Percentiles rank a stretch among this genome's conserved stretches.
Conservation (phyloP, 768 basidiomycete genomes). For the Lentinula edodes region DNA sequence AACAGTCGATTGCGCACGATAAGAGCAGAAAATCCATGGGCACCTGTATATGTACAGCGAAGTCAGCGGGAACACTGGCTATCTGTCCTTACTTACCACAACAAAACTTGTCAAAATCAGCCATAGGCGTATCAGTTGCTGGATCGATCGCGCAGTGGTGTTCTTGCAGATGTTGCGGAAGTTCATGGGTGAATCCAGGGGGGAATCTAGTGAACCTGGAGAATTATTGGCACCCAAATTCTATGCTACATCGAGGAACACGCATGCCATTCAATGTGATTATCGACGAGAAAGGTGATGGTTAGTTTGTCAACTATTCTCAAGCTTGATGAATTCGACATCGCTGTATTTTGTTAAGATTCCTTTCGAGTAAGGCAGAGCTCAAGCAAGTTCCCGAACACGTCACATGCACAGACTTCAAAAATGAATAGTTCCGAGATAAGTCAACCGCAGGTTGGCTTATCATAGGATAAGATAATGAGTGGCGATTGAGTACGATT, state of each 20-base stretch:
- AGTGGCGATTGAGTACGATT: too few relatives aligned
- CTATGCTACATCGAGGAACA: neutral
- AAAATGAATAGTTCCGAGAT: too few relatives aligned
- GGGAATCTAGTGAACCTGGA: conserved; percentile 76
- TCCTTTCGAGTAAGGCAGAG: too few relatives aligned
- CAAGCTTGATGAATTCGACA: neutral
- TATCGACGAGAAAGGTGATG: conserved; percentile 72
- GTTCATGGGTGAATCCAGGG: conserved; percentile 70
- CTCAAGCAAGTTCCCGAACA: too few relatives aligned
- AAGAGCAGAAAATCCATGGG: conserved; percentile 80
- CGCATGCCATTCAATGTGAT: conserved; percentile 70
- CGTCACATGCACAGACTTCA: too few relatives aligned
- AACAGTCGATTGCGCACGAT: conserved; percentile 42
- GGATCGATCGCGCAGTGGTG: conserved; percentile 34
- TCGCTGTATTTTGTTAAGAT: too few relatives aligned
- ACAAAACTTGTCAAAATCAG: conserved; percentile 70
- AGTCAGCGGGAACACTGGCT: neutral
- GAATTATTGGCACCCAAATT: neutral
- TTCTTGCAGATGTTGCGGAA: conserved; percentile 55
- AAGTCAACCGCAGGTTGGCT: too few relatives aligned
- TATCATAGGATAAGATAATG: too few relatives aligned
- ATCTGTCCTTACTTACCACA: conserved; percentile 37
- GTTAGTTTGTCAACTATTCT: conserved; percentile 29
- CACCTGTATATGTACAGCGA: conserved; percentile 37
- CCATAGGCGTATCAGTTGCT: conserved; percentile 47